Base-by-base conservation (phyloP, 164 flowering plant species). In the Dillenia suffruticosa region DNA sequence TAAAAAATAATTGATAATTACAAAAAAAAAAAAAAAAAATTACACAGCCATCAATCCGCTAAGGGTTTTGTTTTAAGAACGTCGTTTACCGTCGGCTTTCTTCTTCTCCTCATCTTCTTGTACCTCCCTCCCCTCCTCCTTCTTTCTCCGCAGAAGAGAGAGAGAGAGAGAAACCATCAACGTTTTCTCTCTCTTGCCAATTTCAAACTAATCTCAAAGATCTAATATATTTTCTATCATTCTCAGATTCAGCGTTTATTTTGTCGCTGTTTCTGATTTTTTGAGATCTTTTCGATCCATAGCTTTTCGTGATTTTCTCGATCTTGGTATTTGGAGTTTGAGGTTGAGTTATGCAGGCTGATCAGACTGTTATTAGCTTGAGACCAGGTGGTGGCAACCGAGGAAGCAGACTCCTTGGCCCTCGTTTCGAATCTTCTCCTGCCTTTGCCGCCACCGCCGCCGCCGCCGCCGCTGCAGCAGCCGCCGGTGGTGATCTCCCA, bases 331-430 rank as follows among this genome's bases (percentile, higher is more conserved):
- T 32, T 32, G 22, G 22, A 16, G 3, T 54, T 54, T 17, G 24
- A 57, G 52, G 13, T 60, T 60, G 81, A 83, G 89, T 72, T 83
- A 91, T 91, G 98, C 90, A 86, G 79, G 86, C 89, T 83, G 97
- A 92, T 84, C 96, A 83, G 78, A 77, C 96, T 69, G 87, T 80
- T 56, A 46, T 92, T 74, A 92, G 92, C 77, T 88, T 92, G 78
- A 81, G 98, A 72, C 98, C 98, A 69, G 94, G 96, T 75, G 91
- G 96, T 55, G 88, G 82, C 26, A 72, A 65, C 55, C 79, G 87
- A 59, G 84, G 83, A 15, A 70, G 79, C 56, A 76, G 87, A 75
- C 65, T 83, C 57, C 67, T 82, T 57, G 84, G 76, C 44, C 80
- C 86, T 73, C 84, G 83, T 24, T 76, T 73, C 58, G 83, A 81